Evolutionary conservation across 2,329 filamentous ascomycete species (phyloP), one percentile per base, ranked within the genome.

Genomic region (Westerdykella ornata): DNA sequence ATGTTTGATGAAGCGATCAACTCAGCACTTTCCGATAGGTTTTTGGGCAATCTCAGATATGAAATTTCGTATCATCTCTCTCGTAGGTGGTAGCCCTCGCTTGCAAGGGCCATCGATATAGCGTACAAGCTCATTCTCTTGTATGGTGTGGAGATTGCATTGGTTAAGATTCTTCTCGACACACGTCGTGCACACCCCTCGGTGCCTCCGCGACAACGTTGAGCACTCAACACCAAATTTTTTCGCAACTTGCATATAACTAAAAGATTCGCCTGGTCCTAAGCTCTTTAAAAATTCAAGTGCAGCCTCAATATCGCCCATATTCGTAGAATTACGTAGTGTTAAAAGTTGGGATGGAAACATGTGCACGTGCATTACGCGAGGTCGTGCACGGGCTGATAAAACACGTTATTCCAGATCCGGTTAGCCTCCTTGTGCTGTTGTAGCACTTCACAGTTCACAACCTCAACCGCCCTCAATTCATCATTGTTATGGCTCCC

Each of bases 1-100:
- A 14, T 42, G 42, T 7, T 40, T 9, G 12, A 49, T 16, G 33
- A 53, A 57, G 35, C 46, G 45, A 34, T 30, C 28, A 41, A 45
- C 47, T 53, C 34, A 57, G 42, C 43, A 43, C 16, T 46, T 42
- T 6, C 31, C 28, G 13, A 45, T 20, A 26, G 32, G 11, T 35
- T 41, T 45, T 34, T 39, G 15, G 20, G 30, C 30, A 32, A 32
- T 16, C 13, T 5, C 13, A n/a, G 30, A 32, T 12, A 14, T 14
- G 13, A 35, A 35, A 17, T 35, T 35, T 19, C 13, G 33, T 15
- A 35, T 17, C 33, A 35, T 35, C 6, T 19, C 4, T 4, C 18
- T 4, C 13, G 33, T 17, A 19, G 33, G 33, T 8, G 33, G 33
- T 17, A 35, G 33, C 13, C 33, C 14, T 4, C 33, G n/a, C 16